These are phyloP conservation scores for Bolboschoenus planiculmis DNA, from an alignment of 176 grass and related monocot species.

Conservation along the genomic window DNA sequence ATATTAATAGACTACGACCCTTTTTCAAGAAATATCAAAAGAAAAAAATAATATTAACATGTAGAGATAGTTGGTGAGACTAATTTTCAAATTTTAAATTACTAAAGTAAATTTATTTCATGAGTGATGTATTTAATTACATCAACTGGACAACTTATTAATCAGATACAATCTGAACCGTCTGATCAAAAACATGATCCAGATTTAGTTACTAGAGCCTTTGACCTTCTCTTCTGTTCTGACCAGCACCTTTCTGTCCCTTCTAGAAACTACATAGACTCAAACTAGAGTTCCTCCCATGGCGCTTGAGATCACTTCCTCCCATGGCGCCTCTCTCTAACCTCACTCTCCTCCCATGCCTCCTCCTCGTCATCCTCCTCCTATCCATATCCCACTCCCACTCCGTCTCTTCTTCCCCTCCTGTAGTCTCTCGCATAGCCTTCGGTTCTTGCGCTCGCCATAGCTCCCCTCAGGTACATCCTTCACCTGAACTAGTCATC, in stretches of 20 bases:
- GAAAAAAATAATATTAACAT: no score
- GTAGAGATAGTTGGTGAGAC: no score
- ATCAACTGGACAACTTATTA: not conserved
- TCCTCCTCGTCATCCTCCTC: not conserved
- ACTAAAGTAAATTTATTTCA: no score
- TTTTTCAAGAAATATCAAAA: no score
- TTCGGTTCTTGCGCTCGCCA: slow-evolving; percentile 94
- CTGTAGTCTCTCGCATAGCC: slow-evolving; percentile 54
- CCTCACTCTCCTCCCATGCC: not conserved
- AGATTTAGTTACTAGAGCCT: not conserved
- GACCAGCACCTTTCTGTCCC: not conserved
- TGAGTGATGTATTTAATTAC: no score
- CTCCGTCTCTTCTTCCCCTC: not conserved
- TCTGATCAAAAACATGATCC: not conserved
- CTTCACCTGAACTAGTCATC: not conserved
- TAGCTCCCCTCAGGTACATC: slow-evolving; percentile 54
- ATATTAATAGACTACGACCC: no score
- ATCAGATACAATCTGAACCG: not conserved
- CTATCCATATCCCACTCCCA: not conserved
- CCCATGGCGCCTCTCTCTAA: not conserved
- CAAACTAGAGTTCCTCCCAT: not conserved
- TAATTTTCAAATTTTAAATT: no score
- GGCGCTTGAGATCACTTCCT: not conserved
- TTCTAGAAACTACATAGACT: not conserved
- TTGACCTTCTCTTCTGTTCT: not conserved